Base-by-base conservation (phyloP, 1,284 basidiomycete genomes). In the Sanghuangporus sanghuang region DNA sequence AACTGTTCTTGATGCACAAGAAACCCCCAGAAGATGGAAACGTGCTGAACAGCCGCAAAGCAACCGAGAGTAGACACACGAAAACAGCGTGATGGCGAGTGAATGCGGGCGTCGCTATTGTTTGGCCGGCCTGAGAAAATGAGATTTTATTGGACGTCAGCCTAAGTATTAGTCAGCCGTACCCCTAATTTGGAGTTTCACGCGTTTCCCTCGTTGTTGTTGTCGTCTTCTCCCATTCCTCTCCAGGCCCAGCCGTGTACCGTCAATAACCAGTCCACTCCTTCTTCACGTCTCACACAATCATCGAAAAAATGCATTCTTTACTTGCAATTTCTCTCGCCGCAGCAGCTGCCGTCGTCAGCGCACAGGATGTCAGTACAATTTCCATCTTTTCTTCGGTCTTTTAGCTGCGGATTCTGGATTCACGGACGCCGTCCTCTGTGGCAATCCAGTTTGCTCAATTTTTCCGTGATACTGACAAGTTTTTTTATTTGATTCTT, bases 251-350 rank as follows among this genome's bases (percentile, higher is more conserved):
- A 12, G 21, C 16, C 44, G 3, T 18, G 3, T 18, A 46, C 7
- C 59, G 48, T 53, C 59, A 46, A 55, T 56, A 58, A 59, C 64
- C 64, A 44, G 42, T 66, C 38, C 64, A 52, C 61, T 62, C 64
- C 39, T 62, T 63, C 54, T 54, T 58, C 35, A 35, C 48, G 11
- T 40, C 58, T 21, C 36, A 57, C 59, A 56, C 46, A 42, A 72
- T 71, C 70, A 78, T 32, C 16, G 21, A 46, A n/a, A 46, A 79
- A 76, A 77, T 85, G 76, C 81, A 80, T 71, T 78, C 79, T 58
- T 69, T 84, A 66, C 76, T 80, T 57, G 71, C 83, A 64, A 64
- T 81, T 65, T 78, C 83, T 40, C 66, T 81, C 40, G 69, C 84
- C 63, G 76, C 77, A 36, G 73, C 81, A 39, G 78, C 74, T 53